Percentiles rank a stretch among this genome's conserved stretches.
Conservation (phyloP, 192 early-diverging fungal species). For the Physocladia obscura region DNA sequence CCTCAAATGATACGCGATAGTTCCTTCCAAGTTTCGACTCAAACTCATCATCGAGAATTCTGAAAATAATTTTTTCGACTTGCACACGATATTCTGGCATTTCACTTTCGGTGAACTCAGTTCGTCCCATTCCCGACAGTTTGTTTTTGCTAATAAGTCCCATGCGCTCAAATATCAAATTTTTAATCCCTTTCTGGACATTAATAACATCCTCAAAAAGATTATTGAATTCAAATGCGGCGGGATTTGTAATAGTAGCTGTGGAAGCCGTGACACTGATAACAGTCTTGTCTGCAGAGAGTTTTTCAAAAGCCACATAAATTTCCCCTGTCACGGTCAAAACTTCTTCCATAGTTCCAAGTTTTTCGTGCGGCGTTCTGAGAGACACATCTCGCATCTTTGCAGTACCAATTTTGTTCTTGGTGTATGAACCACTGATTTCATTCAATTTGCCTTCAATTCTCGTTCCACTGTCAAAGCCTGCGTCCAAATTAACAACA, state of each 20-base stretch:
- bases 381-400: not conserved
- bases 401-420: not conserved
- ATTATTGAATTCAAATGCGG: conserved; percentile 33
- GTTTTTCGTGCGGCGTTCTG: not conserved
- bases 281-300: not conserved
- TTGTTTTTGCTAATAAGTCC: conserved; percentile 24
- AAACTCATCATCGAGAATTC: conserved; percentile 46
- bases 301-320: not conserved
- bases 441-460: not conserved
- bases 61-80: conserved; percentile 23
- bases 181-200: conserved; percentile 40
- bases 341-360: not conserved
- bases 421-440: not conserved
- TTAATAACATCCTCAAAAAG: conserved; percentile 48
- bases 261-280: not conserved
- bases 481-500: not conserved
- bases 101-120: not conserved
- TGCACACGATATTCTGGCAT: conserved; percentile 26
- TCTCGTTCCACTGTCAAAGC: not conserved
- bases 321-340: not conserved
- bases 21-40: conserved; percentile 43
- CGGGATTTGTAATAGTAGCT: conserved; percentile 26
- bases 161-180: conserved; percentile 24
- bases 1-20: conserved; percentile 42
- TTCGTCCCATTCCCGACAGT: conserved; percentile 4